These are phyloP conservation scores for Ensete ventricosum DNA, from an alignment of 176 grass and related monocot species.

Conservation along the genomic window DNA sequence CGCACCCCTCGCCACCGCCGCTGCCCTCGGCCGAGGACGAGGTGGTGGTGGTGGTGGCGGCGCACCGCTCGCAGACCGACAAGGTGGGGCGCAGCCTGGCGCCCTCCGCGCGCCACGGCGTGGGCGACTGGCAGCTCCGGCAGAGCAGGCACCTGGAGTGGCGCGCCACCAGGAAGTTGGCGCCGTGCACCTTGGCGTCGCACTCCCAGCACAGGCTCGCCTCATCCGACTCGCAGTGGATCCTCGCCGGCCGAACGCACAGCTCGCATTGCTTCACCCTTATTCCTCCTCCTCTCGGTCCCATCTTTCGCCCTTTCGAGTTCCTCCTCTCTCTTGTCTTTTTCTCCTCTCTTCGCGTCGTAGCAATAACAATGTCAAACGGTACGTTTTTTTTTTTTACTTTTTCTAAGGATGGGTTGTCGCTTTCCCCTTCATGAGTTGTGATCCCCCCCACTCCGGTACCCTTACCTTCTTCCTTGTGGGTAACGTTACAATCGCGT, in stretches of 20 bases:
- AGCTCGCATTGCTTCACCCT: constrained; percentile 32
- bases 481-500: too few species aligned
- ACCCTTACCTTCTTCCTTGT: background rate
- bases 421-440: background rate
- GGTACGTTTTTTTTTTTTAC: background rate
- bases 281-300: background rate
- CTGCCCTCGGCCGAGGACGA: background rate
- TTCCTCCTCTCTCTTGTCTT: background rate
- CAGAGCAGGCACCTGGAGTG: constrained; percentile 26
- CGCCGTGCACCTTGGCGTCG: constrained; percentile 75
- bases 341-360: background rate
- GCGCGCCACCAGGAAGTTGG: constrained; percentile 80
- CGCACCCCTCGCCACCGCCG: background rate
- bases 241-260: constrained; percentile 34
- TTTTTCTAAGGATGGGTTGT: background rate
- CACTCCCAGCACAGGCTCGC: constrained; percentile 57
- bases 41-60: background rate
- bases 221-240: constrained; percentile 77
- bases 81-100: background rate
- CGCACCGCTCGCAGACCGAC: constrained; percentile 2
- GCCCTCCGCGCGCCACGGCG: constrained; percentile 28
- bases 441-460: background rate
- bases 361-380: background rate
- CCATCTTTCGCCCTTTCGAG: background rate
- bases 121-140: constrained; percentile 9